These are phyloP conservation scores for Gaeumannomyces tritici DNA, from an alignment of 2,329 filamentous ascomycete genomes.

Conservation along the genomic window DNA sequence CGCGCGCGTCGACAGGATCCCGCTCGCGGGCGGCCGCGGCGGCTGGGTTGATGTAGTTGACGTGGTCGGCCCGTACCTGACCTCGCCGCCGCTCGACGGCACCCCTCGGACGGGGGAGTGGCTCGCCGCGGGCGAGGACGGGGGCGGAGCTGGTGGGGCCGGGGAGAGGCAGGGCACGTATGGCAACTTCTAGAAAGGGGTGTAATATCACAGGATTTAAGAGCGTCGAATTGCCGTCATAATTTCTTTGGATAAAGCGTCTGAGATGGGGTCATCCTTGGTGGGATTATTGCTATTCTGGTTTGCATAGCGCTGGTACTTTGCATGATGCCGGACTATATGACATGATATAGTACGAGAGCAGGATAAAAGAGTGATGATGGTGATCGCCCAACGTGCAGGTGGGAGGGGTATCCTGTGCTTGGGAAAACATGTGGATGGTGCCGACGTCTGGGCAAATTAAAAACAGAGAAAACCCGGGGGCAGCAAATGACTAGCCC, in stretches of 20 bases:
- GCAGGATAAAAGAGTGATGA: not conserved
- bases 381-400: too few species aligned
- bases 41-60: constrained; percentile 2
- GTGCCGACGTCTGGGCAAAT: too few species aligned
- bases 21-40: not conserved
- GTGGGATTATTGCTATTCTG: not conserved
- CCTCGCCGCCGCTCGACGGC: not conserved
- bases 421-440: too few species aligned
- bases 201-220: too few species aligned
- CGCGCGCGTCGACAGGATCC: constrained; percentile 2
- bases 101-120: not conserved
- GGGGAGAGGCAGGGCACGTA: not conserved
- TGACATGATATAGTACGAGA: not conserved
- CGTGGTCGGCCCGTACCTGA: not conserved
- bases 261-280: not conserved
- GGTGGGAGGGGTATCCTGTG: too few species aligned
- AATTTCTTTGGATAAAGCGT: not conserved
- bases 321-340: not conserved
- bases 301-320: not conserved
- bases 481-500: too few species aligned
- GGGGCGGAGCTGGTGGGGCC: too few species aligned
- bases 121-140: not conserved
- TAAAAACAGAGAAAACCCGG: too few species aligned
- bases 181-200: not conserved
- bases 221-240: too few species aligned